Percentiles rank a stretch among this genome's conserved stretches.
Conservation (phyloP, 441 rosid genomes). For the Capsella rubella region DNA sequence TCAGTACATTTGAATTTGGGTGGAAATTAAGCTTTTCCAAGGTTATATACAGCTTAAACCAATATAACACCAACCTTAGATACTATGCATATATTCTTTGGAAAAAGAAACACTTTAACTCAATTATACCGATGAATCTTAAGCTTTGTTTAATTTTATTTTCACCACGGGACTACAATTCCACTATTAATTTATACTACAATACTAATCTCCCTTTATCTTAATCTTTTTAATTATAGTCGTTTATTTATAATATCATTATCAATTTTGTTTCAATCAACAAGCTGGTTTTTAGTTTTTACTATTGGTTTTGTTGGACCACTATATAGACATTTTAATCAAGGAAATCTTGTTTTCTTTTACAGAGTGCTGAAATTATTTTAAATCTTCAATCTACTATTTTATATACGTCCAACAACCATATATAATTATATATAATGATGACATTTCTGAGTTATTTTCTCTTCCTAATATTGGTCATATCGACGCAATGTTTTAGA, state of each 20-base stretch:
- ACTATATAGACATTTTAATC: neutral
- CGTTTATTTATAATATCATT: neutral
- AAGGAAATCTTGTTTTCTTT: neutral
- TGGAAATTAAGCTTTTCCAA: conserved; percentile 10
- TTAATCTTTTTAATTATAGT: neutral
- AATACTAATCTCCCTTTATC: neutral
- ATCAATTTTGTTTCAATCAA: neutral
- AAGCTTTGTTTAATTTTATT: neutral
- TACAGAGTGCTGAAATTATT: neutral
- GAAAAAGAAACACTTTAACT: too few species aligned
- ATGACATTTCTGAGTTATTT: neutral
- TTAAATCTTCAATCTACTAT: neutral
- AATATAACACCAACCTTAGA: neutral
- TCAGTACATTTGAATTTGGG: conserved; percentile 7
- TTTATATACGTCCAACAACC: neutral
- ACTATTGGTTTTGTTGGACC: conserved; percentile 10
- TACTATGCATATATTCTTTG: neutral
- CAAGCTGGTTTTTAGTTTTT: neutral
- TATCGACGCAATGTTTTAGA: conserved; percentile 14
- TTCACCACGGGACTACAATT: neutral
- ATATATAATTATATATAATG: neutral
- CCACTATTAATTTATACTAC: neutral
- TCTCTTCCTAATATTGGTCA: neutral
- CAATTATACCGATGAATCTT: neutral
- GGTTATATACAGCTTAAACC: neutral